Evolutionary conservation across 2,329 filamentous ascomycete genomes (phyloP).

Genomic region (Sarocladium strictum): DNA sequence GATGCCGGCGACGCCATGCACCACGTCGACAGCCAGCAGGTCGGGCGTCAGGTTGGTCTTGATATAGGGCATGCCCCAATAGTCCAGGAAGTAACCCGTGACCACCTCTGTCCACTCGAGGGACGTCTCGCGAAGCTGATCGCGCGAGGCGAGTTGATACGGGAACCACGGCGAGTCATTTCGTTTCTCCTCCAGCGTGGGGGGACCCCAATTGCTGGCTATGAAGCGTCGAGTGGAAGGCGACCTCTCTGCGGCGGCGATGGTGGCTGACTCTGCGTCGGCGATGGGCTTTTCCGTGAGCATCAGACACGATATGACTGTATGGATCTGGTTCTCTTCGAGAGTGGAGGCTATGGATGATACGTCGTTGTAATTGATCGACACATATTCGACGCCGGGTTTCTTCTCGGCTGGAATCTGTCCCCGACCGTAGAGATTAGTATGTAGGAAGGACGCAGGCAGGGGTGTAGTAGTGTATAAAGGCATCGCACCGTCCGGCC

Average conservation of each 20-base stretch:
- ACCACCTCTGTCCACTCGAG: constrained; percentile 11
- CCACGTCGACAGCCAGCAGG: background rate
- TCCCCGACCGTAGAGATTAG: background rate
- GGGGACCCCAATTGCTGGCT: constrained; percentile 5
- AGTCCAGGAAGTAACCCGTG: constrained; percentile 40
- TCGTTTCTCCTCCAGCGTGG: background rate
- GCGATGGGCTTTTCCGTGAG: background rate
- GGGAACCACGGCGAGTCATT: background rate
- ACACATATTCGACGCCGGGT: background rate
- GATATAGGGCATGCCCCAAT: constrained; percentile 24
- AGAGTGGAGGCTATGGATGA: background rate
- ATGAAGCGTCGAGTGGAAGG: constrained; percentile 5
- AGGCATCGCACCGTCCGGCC: background rate
- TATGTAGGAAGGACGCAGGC: background rate
- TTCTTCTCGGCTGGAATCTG: background rate
- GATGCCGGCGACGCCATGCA: background rate
- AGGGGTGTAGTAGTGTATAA: too few species aligned
- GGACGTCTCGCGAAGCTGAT: background rate
- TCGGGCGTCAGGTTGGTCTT: constrained; percentile 6
- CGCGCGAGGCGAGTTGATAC: background rate
- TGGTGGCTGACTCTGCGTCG: background rate
- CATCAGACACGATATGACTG: constrained; percentile 7
- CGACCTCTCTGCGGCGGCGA: constrained; percentile 4
- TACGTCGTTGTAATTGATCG: constrained; percentile 6
- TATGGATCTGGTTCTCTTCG: constrained; percentile 9